phyloP scores from a whole-genome alignment of 2,329 filamentous ascomycete species.

The Stachybotrys elegans region DNA sequence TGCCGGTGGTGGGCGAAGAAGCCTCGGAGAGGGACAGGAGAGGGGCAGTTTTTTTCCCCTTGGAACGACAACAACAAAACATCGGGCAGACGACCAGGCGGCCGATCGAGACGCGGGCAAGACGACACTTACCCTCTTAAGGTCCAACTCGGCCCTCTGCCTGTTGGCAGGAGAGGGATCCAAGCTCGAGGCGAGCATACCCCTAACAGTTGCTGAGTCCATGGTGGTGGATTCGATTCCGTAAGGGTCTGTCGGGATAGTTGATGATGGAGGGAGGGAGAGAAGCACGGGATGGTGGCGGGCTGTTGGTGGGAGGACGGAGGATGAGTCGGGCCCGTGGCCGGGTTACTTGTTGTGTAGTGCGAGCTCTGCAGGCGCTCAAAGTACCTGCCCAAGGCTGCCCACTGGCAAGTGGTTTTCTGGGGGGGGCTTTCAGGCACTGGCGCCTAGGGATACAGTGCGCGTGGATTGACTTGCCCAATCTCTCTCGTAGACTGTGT shows the following conservation, averaged over 20 bases:
- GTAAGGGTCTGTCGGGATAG: too few relatives aligned
- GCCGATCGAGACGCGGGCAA: background rate
- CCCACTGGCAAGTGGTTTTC: too few relatives aligned
- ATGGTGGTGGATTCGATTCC: too few relatives aligned
- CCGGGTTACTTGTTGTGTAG: too few relatives aligned
- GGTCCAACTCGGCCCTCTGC: conserved; percentile 71
- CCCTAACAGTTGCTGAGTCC: conserved; percentile 70
- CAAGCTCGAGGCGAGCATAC: conserved; percentile 72
- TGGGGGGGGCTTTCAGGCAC: too few relatives aligned
- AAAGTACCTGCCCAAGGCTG: too few relatives aligned
- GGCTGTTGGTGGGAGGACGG: background rate
- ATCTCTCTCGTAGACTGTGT: too few relatives aligned
- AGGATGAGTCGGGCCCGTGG: too few relatives aligned
- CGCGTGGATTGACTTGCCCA: too few relatives aligned
- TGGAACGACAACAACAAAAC: background rate
- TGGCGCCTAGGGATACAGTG: background rate
- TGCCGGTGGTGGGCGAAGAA: too few relatives aligned
- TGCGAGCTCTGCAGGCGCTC: background rate
- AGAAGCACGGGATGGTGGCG: background rate
- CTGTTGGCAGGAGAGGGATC: conserved; percentile 69
- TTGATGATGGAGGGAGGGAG: background rate
- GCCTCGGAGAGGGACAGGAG: too few relatives aligned
- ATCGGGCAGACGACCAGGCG: background rate
- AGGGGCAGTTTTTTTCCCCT: too few relatives aligned
- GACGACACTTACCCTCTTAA: conserved; percentile 77